Evolutionary conservation across 2,329 filamentous ascomycete genomes (phyloP).

Genomic region (Alternaria panax): DNA sequence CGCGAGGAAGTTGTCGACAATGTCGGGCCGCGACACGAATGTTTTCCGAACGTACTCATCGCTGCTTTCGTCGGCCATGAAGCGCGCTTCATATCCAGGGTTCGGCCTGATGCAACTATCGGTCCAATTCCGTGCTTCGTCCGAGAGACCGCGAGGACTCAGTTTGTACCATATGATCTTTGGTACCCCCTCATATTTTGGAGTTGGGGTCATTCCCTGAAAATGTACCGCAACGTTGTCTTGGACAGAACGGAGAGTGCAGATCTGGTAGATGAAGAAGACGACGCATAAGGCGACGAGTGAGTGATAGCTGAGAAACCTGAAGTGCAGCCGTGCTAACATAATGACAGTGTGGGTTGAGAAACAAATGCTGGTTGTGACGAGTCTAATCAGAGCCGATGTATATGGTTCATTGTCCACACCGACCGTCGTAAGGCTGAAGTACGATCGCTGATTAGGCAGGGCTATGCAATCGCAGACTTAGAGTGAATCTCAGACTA

Average conservation of each 20-base stretch:
- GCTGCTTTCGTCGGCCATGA: conserved; percentile 41
- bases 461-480: background rate
- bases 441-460: background rate
- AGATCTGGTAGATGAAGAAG: conserved; percentile 3
- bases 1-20: conserved; percentile 45
- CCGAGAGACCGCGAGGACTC: conserved; percentile 45
- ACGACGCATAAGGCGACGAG: background rate
- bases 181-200: conserved; percentile 29
- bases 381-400: background rate
- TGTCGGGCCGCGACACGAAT: conserved; percentile 48
- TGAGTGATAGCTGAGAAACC: conserved; percentile 1
- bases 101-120: conserved; percentile 42
- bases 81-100: conserved; percentile 35
- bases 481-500: background rate
- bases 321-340: conserved; percentile 1
- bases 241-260: background rate
- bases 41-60: conserved; percentile 42
- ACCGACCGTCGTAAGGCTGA: background rate
- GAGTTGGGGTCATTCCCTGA: background rate
- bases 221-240: background rate
- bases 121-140: conserved; percentile 41
- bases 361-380: background rate
- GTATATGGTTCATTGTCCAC: background rate
- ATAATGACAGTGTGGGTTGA: background rate
- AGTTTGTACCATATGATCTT: conserved; percentile 52